Conservation (phyloP, 768 basidiomycete genomes). For the Tylopilus plumbeoviolaceoides region DNA sequence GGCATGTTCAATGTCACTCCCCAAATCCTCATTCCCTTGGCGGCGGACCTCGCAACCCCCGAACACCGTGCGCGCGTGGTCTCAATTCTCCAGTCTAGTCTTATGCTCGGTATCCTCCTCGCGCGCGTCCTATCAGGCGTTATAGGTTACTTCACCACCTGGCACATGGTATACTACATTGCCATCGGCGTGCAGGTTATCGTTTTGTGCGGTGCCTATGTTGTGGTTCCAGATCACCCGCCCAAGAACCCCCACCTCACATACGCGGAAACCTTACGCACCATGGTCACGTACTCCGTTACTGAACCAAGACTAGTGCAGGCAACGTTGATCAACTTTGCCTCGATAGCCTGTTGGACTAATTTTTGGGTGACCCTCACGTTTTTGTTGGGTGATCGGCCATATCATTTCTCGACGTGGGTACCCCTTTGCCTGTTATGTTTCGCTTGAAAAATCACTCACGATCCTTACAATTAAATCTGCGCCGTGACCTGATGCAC, state of each 20-base stretch:
- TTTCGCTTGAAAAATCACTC: not conserved
- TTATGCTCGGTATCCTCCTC: constrained; percentile 28
- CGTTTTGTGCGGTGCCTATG: constrained; percentile 29
- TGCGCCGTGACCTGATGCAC: not conserved
- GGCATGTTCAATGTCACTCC: constrained; percentile 39
- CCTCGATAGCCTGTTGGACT: constrained; percentile 29
- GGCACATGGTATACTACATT: constrained; percentile 41
- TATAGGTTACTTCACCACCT: constrained; percentile 38
- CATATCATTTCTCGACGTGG: constrained; percentile 37
- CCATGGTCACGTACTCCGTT: constrained; percentile 37
- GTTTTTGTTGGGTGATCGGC: constrained; percentile 40
- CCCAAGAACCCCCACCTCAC: constrained; percentile 36
- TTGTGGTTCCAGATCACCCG: constrained; percentile 39
- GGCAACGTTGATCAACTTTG: constrained; percentile 23
- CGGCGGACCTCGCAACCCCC: constrained; percentile 40
- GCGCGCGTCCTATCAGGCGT: constrained; percentile 35
- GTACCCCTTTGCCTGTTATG: not conserved
- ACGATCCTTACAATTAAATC: not conserved
- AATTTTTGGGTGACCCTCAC: constrained; percentile 42
- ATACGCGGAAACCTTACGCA: constrained; percentile 33
- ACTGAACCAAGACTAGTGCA: constrained; percentile 44
- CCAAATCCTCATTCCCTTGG: constrained; percentile 39
- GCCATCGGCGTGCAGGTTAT: constrained; percentile 34
- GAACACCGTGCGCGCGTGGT: constrained; percentile 20
- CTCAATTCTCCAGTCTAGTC: constrained; percentile 31